Conservation (phyloP, 2,329 filamentous ascomycete species). For the Aspergillus sp. region DNA sequence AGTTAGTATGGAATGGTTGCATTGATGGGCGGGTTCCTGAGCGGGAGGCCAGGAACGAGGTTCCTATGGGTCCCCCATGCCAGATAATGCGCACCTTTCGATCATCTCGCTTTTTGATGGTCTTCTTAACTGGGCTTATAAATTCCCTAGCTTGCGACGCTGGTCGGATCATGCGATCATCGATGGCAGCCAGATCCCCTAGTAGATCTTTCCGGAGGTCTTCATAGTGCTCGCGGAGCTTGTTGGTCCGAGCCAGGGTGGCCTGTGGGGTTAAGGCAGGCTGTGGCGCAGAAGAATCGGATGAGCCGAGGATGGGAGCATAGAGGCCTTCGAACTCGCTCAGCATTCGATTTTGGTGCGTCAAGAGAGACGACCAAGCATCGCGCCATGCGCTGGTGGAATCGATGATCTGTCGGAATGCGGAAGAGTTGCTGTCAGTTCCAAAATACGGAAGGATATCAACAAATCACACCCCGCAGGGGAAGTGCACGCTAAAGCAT, state of each 20-base stretch:
- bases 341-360: slow-evolving; percentile 66
- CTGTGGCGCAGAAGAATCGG: slow-evolving; percentile 58
- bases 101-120: slow-evolving; percentile 82
- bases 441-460: not conserved
- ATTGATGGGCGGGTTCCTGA: not conserved
- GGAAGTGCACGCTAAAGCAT: not conserved
- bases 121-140: slow-evolving; percentile 73
- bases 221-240: slow-evolving; percentile 66
- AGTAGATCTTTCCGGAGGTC: slow-evolving; percentile 71
- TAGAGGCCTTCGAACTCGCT: slow-evolving; percentile 73
- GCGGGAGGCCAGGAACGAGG: not conserved
- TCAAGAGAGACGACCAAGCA: slow-evolving; percentile 72
- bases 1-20: not conserved
- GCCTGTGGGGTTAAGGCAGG: slow-evolving; percentile 61
- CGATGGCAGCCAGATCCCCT: slow-evolving; percentile 70
- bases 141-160: slow-evolving; percentile 68
- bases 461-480: not conserved
- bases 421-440: slow-evolving; percentile 9
- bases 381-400: slow-evolving; percentile 76
- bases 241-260: slow-evolving; percentile 65
- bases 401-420: slow-evolving; percentile 65
- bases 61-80: not conserved
- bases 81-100: slow-evolving; percentile 56
- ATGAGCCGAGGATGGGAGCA: slow-evolving; percentile 71
- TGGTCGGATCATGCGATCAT: slow-evolving; percentile 68